These are phyloP conservation scores for Parietaria judaica DNA, from an alignment of 306 rosid genomes.

Conservation along the genomic window DNA sequence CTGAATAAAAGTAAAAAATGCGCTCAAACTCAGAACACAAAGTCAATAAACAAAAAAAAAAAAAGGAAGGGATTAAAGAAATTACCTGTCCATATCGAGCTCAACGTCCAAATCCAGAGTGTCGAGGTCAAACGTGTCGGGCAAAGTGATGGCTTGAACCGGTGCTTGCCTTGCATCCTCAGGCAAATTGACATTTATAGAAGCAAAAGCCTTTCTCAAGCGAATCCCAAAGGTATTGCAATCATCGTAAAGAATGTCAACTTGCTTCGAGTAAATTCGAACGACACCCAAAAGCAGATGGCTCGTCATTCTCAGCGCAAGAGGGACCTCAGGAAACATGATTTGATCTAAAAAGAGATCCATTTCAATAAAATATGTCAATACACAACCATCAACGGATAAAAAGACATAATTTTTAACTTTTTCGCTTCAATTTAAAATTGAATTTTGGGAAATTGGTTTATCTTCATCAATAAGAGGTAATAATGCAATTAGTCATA, in stretches of 20 bases:
- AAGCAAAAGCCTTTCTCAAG: constrained; percentile 41
- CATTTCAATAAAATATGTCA: not conserved
- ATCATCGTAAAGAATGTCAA: constrained; percentile 60
- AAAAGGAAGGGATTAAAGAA: not conserved
- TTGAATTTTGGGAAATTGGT: too few relatives aligned
- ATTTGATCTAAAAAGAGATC: constrained; percentile 43
- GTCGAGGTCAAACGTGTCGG: constrained; percentile 60
- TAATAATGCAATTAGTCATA: too few relatives aligned
- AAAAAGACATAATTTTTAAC: too few relatives aligned
- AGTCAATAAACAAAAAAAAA: not conserved
- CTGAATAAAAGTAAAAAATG: constrained; percentile 29
- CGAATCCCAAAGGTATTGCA: constrained; percentile 37
- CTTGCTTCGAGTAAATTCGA: constrained; percentile 80
- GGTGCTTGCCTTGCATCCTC: constrained; percentile 74
- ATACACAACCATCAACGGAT: too few relatives aligned
- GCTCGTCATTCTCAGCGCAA: constrained; percentile 79
- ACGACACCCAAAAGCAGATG: constrained; percentile 78
- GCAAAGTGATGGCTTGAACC: constrained; percentile 53
- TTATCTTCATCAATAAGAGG: too few relatives aligned
- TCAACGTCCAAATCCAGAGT: constrained; percentile 35
- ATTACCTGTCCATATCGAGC: constrained; percentile 29
- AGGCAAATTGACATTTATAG: constrained; percentile 42
- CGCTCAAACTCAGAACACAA: not conserved
- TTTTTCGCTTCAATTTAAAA: too few relatives aligned
- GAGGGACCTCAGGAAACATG: constrained; percentile 86